Conservation (phyloP, 352 stramenopile genomes). For the Elongisporangium anandrum region DNA sequence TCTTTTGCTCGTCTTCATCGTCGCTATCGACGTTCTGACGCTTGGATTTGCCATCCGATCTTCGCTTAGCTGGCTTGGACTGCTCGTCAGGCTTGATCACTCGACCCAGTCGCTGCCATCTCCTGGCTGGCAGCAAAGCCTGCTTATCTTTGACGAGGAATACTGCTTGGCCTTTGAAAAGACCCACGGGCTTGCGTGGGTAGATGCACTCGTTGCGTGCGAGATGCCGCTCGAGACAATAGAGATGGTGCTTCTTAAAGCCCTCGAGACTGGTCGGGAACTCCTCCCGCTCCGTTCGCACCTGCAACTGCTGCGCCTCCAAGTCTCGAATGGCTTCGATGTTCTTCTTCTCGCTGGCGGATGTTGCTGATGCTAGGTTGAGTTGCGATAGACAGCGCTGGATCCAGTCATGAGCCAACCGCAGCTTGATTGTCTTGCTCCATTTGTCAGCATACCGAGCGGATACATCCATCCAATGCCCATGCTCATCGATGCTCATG, state of each 20-base stretch:
- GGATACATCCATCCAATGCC: constrained; percentile 54
- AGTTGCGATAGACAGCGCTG: constrained; percentile 27
- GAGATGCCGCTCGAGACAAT: constrained; percentile 75
- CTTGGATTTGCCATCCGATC: constrained; percentile 11
- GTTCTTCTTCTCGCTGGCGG: constrained; percentile 21
- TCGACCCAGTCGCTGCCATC: constrained; percentile 68
- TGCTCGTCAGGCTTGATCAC: constrained; percentile 50
- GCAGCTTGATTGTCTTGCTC: constrained; percentile 52
- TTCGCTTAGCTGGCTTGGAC: constrained; percentile 52
- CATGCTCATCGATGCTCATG: constrained; percentile 44
- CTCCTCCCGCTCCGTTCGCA: constrained; percentile 29
- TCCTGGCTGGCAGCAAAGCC: constrained; percentile 43
- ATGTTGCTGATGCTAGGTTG: constrained; percentile 14
- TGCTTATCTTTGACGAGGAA: constrained; percentile 66
- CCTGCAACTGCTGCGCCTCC: constrained; percentile 24
- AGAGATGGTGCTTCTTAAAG: constrained; percentile 78
- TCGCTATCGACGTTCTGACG: constrained; percentile 7
- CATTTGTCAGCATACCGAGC: constrained; percentile 54
- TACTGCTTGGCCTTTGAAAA: constrained; percentile 77
- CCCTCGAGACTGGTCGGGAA: constrained; percentile 76
- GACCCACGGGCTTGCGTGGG: constrained; percentile 55
- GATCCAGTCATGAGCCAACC: constrained; percentile 57
- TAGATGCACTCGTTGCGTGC: constrained; percentile 57
- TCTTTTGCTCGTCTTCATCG: constrained; percentile 7
- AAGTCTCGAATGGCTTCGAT: constrained; percentile 5